Percentiles rank a stretch among this genome's conserved stretches.
phyloP scores from a whole-genome alignment of 148 eudicot genomes.

The Hydrangea macrophylla region DNA sequence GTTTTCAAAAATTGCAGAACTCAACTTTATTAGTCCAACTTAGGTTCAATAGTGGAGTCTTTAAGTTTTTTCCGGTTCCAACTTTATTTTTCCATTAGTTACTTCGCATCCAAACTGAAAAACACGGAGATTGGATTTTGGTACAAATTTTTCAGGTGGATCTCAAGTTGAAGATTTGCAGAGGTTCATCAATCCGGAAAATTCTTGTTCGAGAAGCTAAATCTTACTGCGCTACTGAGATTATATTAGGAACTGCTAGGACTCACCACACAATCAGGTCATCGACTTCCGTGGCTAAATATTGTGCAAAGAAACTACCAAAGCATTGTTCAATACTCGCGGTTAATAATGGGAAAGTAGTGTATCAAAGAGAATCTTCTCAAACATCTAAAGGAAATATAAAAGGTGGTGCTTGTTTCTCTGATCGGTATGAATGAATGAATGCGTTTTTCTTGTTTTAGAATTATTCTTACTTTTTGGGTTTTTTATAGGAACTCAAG shows the following conservation, averaged over 20 bases:
- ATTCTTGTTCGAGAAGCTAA: slow-evolving; percentile 75
- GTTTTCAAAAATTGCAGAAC: not conserved
- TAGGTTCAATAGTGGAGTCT: not conserved
- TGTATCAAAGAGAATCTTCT: slow-evolving; percentile 63
- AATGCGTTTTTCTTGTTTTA: not conserved
- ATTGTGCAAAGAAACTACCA: slow-evolving; percentile 72
- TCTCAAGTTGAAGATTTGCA: slow-evolving; percentile 91
- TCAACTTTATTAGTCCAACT: not conserved
- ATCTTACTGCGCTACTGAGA: slow-evolving; percentile 49
- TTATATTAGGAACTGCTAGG: slow-evolving; percentile 68
- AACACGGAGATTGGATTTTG: not conserved
- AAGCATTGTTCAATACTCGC: slow-evolving; percentile 76
- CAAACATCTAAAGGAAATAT: slow-evolving; percentile 12
- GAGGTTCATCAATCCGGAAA: slow-evolving; percentile 77
- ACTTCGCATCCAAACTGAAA: not conserved
- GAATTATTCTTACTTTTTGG: not conserved
- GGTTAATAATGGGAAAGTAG: slow-evolving; percentile 79
- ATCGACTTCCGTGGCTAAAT: slow-evolving; percentile 75
- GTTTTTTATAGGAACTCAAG: slow-evolving; percentile 39
- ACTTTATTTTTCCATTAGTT: not conserved
- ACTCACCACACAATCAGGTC: slow-evolving; percentile 61
- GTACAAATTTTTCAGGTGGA: slow-evolving; percentile 55
- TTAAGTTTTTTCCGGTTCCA: not conserved
- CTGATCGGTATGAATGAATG: not conserved
- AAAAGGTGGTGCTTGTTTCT: slow-evolving; percentile 31